Base-by-base conservation (phyloP, 2,329 filamentous ascomycete genomes). In the Erysiphe pulchra region DNA sequence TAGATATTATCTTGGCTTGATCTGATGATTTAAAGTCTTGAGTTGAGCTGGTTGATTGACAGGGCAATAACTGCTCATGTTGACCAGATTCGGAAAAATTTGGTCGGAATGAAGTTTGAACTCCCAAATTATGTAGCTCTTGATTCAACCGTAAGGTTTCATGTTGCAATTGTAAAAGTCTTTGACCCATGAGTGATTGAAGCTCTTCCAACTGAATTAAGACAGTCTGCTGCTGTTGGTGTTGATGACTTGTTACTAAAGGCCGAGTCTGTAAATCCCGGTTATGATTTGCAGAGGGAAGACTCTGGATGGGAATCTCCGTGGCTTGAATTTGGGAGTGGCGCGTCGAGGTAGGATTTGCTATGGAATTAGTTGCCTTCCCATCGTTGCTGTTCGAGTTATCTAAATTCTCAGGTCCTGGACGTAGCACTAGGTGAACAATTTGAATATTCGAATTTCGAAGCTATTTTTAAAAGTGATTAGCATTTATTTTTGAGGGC, bases 391-490 rank as follows among this genome's bases (percentile, higher is more conserved):
- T 37, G 24, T 17, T 42, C 10, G 41, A 17, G 39, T 41, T 44
- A 12, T 47, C 30, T 28, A 36, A 24, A 44, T 56, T 52, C 48
- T 46, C 31, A 10, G 46, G 44, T 12, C 50, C 42, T 65, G 56
- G 66, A 50, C 67, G 60, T 40, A 73, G 57, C 18, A 71, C 69
- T 11, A 73, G 60, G 51, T 73, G 69, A 16, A 73, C 62, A 1
- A 67, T 69, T 48, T 72, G 67, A 46, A 64, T 61, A 41, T 69
- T 64, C 36, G 59, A 57, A 18, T 55, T 60, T 37, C 60, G 62
- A 44, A 70, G 56, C 67, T 70, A 48, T 33, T 39, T 36, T 40
- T 12, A 33, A 38, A 14, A 16, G 42, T 34, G 34, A 7, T 42
- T 16, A 49, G 42, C 17, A 45, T 28, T 28, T 16, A 24, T 9